phyloP scores from a whole-genome alignment of 306 rosid species.

The Cucumis melo region DNA sequence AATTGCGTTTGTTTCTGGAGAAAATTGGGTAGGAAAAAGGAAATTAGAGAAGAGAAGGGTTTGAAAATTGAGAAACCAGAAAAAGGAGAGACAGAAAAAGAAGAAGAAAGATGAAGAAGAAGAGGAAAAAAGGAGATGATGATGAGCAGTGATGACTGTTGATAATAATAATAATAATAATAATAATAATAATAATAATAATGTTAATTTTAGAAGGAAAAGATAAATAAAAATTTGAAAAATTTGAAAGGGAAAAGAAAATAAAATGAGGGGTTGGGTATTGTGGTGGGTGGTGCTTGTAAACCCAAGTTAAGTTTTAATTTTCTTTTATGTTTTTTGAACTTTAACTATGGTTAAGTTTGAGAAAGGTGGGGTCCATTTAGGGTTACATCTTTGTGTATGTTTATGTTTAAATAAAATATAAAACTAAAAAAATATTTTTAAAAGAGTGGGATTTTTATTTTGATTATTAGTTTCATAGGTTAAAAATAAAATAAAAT shows the following conservation, averaged over 20 bases:
- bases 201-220: not conserved
- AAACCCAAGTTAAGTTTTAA: slow-evolving; percentile 22
- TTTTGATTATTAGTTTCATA: not conserved
- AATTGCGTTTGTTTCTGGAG: not conserved
- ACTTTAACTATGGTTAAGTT: slow-evolving; percentile 75
- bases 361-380: slow-evolving; percentile 25
- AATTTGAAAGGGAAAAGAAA: not conserved
- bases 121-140: slow-evolving; percentile 16
- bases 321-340: not conserved
- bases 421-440: slow-evolving; percentile 20
- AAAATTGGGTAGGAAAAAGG: not conserved
- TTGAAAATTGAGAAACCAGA: not conserved
- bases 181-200: slow-evolving; percentile 25
- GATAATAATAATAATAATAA: slow-evolving; percentile 39
- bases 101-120: not conserved
- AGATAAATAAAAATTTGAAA: too few relatives aligned
- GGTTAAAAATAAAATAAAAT: not conserved
- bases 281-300: slow-evolving; percentile 69
- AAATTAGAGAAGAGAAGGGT: not conserved
- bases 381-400: slow-evolving; percentile 36
- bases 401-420: slow-evolving; percentile 74
- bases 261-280: slow-evolving; percentile 21
- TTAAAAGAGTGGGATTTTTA: slow-evolving; percentile 6
- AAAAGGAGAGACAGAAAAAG: not conserved
- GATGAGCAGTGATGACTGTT: slow-evolving; percentile 55